Conservation (phyloP, 148 eudicot genomes). For the Nyssa sinensis region DNA sequence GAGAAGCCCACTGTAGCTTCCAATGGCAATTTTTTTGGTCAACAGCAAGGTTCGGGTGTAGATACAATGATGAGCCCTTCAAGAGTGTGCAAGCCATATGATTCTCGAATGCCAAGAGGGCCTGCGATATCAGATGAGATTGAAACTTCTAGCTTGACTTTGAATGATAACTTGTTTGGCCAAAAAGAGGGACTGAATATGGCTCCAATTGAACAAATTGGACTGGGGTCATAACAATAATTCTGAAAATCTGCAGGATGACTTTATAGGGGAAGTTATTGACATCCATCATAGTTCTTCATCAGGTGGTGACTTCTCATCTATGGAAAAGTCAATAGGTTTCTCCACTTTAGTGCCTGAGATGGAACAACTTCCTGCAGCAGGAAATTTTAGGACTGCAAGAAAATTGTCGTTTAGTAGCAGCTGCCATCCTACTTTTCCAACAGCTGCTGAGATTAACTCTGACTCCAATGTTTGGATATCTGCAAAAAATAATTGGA, state of each 20-base stretch:
- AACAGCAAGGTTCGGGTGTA: slow-evolving; percentile 25
- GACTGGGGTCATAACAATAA: slow-evolving; percentile 19
- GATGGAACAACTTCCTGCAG: slow-evolving; percentile 29
- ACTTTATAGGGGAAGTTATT: slow-evolving; percentile 67
- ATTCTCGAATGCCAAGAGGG: slow-evolving; percentile 25
- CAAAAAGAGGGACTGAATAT: slow-evolving; percentile 27
- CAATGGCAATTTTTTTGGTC: slow-evolving; percentile 29
- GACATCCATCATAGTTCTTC: slow-evolving; percentile 41
- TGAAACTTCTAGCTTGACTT: slow-evolving; percentile 25
- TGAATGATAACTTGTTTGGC: slow-evolving; percentile 27
- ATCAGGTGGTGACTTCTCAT: slow-evolving; percentile 27
- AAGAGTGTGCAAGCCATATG: slow-evolving; percentile 21
- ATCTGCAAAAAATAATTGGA: slow-evolving; percentile 28
- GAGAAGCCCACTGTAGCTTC: slow-evolving; percentile 27
- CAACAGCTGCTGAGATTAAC: slow-evolving; percentile 35
- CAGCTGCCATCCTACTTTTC: slow-evolving; percentile 41
- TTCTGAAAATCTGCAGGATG: slow-evolving; percentile 36
- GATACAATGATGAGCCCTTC: slow-evolving; percentile 22
- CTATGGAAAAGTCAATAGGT: slow-evolving; percentile 26
- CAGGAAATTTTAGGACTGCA: slow-evolving; percentile 36
- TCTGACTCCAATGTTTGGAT: slow-evolving; percentile 29
- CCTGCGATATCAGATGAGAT: slow-evolving; percentile 26
- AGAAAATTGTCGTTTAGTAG: slow-evolving; percentile 42
- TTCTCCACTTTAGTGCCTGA: slow-evolving; percentile 33
- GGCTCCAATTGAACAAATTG: slow-evolving; percentile 24